These are phyloP conservation scores for Blastobotrys niveus DNA, from an alignment of 1,139 yeast genomes.

Conservation along the genomic window DNA sequence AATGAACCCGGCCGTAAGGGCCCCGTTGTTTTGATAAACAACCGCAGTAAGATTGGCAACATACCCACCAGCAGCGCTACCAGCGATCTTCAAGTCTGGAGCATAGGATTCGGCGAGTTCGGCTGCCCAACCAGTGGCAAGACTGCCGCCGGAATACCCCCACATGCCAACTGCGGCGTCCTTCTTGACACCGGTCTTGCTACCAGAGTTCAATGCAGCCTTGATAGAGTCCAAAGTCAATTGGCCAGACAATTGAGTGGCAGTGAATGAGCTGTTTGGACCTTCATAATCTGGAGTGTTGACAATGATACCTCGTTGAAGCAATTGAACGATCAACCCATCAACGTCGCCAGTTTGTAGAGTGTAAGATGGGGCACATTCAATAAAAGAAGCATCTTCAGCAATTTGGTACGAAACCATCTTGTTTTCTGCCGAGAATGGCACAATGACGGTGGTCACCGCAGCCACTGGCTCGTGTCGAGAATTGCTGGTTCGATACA, in stretches of 20 bases:
- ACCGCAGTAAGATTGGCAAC: constrained; percentile 24
- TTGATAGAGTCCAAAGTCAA: constrained; percentile 27
- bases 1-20: constrained; percentile 26
- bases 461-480: constrained; percentile 26
- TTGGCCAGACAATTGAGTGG: constrained; percentile 26
- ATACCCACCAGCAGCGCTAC: constrained; percentile 28
- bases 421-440: constrained; percentile 18
- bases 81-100: constrained; percentile 29
- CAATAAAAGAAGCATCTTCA: constrained; percentile 28
- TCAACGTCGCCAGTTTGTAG: constrained; percentile 15
- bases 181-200: constrained; percentile 18
- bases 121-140: constrained; percentile 33
- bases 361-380: constrained; percentile 31
- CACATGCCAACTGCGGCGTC: constrained; percentile 22
- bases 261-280: constrained; percentile 24
- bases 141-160: constrained; percentile 33
- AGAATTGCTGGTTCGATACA: constrained; percentile 27
- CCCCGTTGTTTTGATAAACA: constrained; percentile 19
- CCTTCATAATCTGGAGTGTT: constrained; percentile 30
- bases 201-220: constrained; percentile 19
- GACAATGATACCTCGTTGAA: constrained; percentile 19
- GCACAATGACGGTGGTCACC: constrained; percentile 29
- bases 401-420: constrained; percentile 29
- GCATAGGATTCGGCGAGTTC: constrained; percentile 29
- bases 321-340: constrained; percentile 6